Conservation (phyloP, 2,329 filamentous ascomycete species). For the Fusarium chaquense region DNA sequence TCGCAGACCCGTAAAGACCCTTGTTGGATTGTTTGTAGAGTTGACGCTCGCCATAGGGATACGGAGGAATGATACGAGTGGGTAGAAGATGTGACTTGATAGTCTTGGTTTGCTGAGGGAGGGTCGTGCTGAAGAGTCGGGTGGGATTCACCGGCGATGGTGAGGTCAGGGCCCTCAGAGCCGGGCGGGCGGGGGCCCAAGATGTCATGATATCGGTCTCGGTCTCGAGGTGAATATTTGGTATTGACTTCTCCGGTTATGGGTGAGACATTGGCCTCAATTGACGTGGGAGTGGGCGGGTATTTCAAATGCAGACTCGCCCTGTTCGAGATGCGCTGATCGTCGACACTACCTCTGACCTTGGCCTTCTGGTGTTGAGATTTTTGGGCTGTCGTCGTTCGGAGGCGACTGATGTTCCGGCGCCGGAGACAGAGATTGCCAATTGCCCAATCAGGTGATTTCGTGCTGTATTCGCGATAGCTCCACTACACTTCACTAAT, state of each 20-base stretch:
- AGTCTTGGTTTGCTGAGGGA: conserved; percentile 54
- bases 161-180: conserved; percentile 35
- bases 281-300: conserved; percentile 25
- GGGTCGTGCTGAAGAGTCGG: conserved; percentile 56
- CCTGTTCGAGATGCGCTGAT: conserved; percentile 43
- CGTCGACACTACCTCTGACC: conserved; percentile 14
- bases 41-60: conserved; percentile 77
- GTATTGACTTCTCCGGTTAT: conserved; percentile 15
- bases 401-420: conserved; percentile 47
- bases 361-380: conserved; percentile 37
- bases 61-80: conserved; percentile 67
- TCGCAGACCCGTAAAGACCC: conserved; percentile 76
- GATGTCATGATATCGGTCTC: conserved; percentile 38
- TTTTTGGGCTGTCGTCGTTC: conserved; percentile 41
- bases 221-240: background rate
- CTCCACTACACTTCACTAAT: conserved; percentile 23
- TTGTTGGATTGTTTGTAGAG: conserved; percentile 85
- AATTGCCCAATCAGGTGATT: conserved; percentile 52
- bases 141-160: conserved; percentile 28
- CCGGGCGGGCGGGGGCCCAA: conserved; percentile 40
- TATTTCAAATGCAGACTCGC: conserved; percentile 26
- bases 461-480: conserved; percentile 50
- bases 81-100: conserved; percentile 60
- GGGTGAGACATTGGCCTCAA: conserved; percentile 44
- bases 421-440: conserved; percentile 20